Evolutionary conservation across 164 flowering plant genomes (phyloP).

Genomic region (Berberis vulgaris): DNA sequence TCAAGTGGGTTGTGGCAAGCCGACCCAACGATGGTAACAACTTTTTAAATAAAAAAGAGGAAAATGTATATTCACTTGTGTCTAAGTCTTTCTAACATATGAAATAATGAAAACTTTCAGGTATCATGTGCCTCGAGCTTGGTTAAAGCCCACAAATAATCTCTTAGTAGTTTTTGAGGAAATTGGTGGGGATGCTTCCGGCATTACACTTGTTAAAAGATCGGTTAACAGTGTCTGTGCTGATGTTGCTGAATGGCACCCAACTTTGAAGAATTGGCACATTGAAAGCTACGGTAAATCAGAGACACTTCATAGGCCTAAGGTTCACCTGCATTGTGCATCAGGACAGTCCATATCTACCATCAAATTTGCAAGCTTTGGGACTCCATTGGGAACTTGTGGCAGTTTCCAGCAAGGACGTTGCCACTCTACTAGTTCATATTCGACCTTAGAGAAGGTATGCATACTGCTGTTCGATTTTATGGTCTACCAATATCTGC

Average conservation of each 20-base stretch:
- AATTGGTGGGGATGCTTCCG: constrained; percentile 78
- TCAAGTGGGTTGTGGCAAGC: constrained; percentile 71
- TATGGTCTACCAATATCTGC: neutral
- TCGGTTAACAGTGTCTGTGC: constrained; percentile 72
- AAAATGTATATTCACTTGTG: neutral
- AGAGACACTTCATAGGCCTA: constrained; percentile 63
- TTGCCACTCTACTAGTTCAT: constrained; percentile 79
- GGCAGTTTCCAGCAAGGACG: constrained; percentile 79
- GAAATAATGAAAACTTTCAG: constrained; percentile 19
- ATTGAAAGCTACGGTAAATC: constrained; percentile 63
- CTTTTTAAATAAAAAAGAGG: neutral
- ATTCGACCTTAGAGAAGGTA: constrained; percentile 63
- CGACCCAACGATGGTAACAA: constrained; percentile 75
- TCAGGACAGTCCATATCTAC: constrained; percentile 67
- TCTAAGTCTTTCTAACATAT: neutral
- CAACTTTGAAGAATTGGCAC: constrained; percentile 75
- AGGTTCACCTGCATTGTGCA: constrained; percentile 71
- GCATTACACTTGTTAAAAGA: constrained; percentile 67
- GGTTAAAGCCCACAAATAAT: constrained; percentile 67
- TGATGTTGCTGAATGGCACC: constrained; percentile 77
- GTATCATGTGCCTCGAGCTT: constrained; percentile 91
- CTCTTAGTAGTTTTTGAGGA: constrained; percentile 78
- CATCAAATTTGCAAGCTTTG: constrained; percentile 96
- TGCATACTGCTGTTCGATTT: neutral
- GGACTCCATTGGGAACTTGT: constrained; percentile 92